Percentiles rank a stretch among this genome's conserved stretches.
Conservation (phyloP, 1,139 yeast species). For the Sugiyamaella xylanicola region DNA sequence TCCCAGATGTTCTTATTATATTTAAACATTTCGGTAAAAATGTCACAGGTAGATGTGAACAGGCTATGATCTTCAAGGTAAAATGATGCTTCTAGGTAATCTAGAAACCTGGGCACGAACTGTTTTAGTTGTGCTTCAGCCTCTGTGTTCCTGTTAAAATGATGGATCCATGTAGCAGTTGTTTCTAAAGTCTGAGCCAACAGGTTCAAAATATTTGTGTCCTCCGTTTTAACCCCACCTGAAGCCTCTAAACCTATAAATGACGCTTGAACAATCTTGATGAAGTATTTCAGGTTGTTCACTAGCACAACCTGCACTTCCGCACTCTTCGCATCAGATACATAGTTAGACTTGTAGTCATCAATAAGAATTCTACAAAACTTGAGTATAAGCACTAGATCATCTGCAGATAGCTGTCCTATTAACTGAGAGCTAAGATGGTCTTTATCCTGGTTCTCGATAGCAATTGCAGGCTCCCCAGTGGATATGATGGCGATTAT, state of each 20-base stretch:
- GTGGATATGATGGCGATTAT: slow-evolving; percentile 11
- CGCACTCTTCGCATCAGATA: slow-evolving; percentile 20
- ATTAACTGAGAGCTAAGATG: slow-evolving; percentile 1
- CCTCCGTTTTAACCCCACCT: not conserved
- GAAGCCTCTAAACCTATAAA: slow-evolving; percentile 3
- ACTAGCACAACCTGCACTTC: slow-evolving; percentile 21
- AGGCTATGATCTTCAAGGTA: not conserved
- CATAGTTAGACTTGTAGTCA: slow-evolving; percentile 27
- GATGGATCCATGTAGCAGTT: slow-evolving; percentile 29
- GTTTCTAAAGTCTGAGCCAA: slow-evolving; percentile 23
- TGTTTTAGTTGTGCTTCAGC: slow-evolving; percentile 12
- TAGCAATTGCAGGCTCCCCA: slow-evolving; percentile 7
- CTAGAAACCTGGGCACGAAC: slow-evolving; percentile 7
- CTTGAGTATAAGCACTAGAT: slow-evolving; percentile 28
- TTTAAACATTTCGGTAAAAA: slow-evolving; percentile 6
- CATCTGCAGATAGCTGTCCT: slow-evolving; percentile 20
- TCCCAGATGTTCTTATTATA: slow-evolving; percentile 8
- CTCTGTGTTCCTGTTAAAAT: slow-evolving; percentile 18
- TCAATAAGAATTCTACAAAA: slow-evolving; percentile 37
- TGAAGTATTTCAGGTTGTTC: slow-evolving; percentile 20
- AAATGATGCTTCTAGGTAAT: slow-evolving; percentile 5
- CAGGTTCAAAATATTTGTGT: not conserved
- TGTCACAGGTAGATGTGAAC: slow-evolving; percentile 1
- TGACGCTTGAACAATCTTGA: slow-evolving; percentile 13
- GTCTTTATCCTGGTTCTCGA: not conserved